Conservation (phyloP, 192 early-diverging fungal genomes). For the Backusella circina region DNA sequence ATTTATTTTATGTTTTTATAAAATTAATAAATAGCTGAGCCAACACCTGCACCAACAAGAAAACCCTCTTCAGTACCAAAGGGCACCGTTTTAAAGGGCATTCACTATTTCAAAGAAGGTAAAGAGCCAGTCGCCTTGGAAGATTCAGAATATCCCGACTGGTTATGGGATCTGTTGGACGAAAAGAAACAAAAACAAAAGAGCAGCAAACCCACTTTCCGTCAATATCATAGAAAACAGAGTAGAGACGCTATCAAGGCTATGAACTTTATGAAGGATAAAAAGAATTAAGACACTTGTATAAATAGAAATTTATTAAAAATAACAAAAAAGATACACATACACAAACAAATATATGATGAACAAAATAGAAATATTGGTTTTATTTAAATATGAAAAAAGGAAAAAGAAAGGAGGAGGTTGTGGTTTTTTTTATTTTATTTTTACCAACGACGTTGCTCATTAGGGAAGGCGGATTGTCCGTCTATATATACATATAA, state of each 20-base stretch:
- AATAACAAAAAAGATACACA: neutral
- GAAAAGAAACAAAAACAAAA: conserved; percentile 44
- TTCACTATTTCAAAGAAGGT: conserved; percentile 82
- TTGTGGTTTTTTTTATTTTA: neutral
- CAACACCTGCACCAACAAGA: neutral
- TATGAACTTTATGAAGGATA: conserved; percentile 75
- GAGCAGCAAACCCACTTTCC: conserved; percentile 44
- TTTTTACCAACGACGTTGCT: conserved; percentile 17
- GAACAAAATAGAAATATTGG: neutral
- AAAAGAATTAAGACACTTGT: conserved; percentile 55
- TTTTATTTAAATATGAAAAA: neutral
- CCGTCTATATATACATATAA: conserved; percentile 9
- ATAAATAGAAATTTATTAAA: neutral
- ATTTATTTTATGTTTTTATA: neutral
- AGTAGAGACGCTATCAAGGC: conserved; percentile 62
- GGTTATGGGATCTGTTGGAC: conserved; percentile 90
- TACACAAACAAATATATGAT: neutral
- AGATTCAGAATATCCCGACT: conserved; percentile 85
- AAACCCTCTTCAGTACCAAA: conserved; percentile 54
- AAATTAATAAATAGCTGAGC: neutral
- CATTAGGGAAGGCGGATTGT: conserved; percentile 20
- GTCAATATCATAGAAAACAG: conserved; percentile 56
- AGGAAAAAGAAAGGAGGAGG: neutral
- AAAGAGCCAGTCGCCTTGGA: conserved; percentile 81
- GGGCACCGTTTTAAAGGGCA: conserved; percentile 81